A percentile compares a stretch with the other conserved stretches of the same genome.
These are phyloP conservation scores for Acanthamoeba castellanii DNA, from an alignment of 208 protist genomes.

Conservation along the genomic window DNA sequence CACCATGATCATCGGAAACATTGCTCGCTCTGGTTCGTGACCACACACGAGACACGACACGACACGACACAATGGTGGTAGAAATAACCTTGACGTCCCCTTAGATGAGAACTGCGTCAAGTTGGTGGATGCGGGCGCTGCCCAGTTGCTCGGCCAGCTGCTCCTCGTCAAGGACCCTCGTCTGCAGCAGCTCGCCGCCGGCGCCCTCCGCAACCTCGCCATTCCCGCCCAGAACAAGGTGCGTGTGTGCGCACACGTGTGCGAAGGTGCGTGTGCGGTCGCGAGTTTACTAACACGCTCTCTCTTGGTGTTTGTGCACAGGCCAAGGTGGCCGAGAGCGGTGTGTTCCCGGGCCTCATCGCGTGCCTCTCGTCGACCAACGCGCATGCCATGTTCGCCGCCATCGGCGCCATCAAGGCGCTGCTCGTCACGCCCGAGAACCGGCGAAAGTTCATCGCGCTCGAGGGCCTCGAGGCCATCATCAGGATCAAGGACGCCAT, in stretches of 20 bases:
- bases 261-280: background rate
- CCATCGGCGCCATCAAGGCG: constrained; percentile 37
- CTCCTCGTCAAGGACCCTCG: constrained; percentile 12
- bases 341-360: constrained; percentile 32
- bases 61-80: too few relatives aligned
- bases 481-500: constrained; percentile 73
- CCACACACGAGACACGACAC: too few relatives aligned
- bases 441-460: background rate
- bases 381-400: constrained; percentile 66
- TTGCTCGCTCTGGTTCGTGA: constrained; percentile 52
- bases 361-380: constrained; percentile 70
- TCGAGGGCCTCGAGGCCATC: constrained; percentile 27
- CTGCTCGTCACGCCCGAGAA: constrained; percentile 1
- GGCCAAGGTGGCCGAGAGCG: constrained; percentile 45
- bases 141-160: background rate
- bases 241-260: background rate
- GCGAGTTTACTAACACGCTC: background rate
- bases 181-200: constrained; percentile 63
- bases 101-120: constrained; percentile 58
- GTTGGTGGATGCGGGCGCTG: constrained; percentile 25
- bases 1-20: constrained; percentile 72
- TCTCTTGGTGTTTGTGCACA: background rate
- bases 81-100: too few relatives aligned
- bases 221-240: constrained; percentile 57
- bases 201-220: constrained; percentile 64